Evolutionary conservation across 805 yeast genomes (phyloP), one percentile per base, ranked within the genome.

Genomic region (Blastobotrys attinorum): DNA sequence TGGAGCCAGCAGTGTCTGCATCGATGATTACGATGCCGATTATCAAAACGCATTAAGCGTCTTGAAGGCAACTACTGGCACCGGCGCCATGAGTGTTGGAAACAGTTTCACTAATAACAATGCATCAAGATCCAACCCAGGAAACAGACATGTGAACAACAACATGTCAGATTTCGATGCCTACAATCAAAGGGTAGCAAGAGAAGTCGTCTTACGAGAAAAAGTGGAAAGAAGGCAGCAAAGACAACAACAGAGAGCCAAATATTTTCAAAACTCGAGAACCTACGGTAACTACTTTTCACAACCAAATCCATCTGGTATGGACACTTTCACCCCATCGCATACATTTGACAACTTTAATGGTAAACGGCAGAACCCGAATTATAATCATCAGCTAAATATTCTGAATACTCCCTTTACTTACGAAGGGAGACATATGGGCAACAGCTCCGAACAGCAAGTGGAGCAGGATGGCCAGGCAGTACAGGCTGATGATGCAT

Each of bases 11-110:
- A 25, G 29, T 25, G 21, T 60, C 16, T 55, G 61, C 47, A 49
- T 60, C 10, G 64, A 60, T 40, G 58, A 50, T 16, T 53, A 47
- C 37, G 61, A 56, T 31, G 51, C 52, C n/a, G 59, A 50, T 29
- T 45, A 55, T n/a, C 52, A 48, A 29, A 45, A 51, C 10, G 62
- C 62, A 6, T 39, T 58, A 31, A 45, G 43, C 22, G 56, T 50
- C 23, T 42, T 52, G 25, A 44, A 45, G 25, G 31, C 32, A 23
- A n/a, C 4, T 10, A 22, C 31, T 17, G 15, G 15, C 10, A 38
- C 29, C 22, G 33, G 20, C 31, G 37, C 25, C 7, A 8, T 20
- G 6, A 15, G 31, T 7, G 37, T 22, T 10, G 42, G 36, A 25
- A 32, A 29, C 16, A 22, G 22, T n/a, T n/a, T n/a, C n/a, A n/a